Base-by-base conservation (phyloP, 1,139 yeast species). In the Geotrichum restrictum region DNA sequence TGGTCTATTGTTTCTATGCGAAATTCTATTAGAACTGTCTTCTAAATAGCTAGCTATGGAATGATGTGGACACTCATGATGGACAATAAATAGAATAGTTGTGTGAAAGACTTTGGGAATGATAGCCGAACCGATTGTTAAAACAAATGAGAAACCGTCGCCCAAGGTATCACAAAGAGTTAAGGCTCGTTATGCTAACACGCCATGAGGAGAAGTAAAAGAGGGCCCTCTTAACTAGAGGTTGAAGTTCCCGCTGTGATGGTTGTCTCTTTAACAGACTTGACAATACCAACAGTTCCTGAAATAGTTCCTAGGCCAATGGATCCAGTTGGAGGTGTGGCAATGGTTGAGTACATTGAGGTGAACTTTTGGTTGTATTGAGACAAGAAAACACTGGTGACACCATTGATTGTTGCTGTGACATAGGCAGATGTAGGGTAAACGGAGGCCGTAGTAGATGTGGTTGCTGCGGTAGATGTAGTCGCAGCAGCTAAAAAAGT, bases 221-320 rank as follows among this genome's bases (percentile, higher is more conserved):
- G 18, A 34, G 10, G 37, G 8, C 19, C 10, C 14, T 34, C 10
- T 16, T 11, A 13, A 34, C 18, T n/a, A 34, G 16, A 34, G 18
- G 37, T 16, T 2, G 37, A 7, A 16, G 37, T 16, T 13, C 3
- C 10, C 41, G 2, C 39, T 27, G 59, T 53, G 34, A 59, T 27
- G 38, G 63, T 59, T 29, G 56, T 29, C 32, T 49, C 54, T 14
- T 39, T 21, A 14, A 56, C 50, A 3, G 64, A 54, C 53, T 55
- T 58, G 14, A 77, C 66, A 0, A 69, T 67, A 4, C 93, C 94
- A 10, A 84, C 78, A 0, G 73, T 61, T 0, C 88, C 89, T 2
- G 73, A 60, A 19, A 80, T 64, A 1, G 79, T 67, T 1, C 86
- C 86, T 43, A 83, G 63, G 0, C 88, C 88, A 48, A 82, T 71